phyloP scores from a whole-genome alignment of 352 stramenopile species.

The Phytophthora brassicae region DNA sequence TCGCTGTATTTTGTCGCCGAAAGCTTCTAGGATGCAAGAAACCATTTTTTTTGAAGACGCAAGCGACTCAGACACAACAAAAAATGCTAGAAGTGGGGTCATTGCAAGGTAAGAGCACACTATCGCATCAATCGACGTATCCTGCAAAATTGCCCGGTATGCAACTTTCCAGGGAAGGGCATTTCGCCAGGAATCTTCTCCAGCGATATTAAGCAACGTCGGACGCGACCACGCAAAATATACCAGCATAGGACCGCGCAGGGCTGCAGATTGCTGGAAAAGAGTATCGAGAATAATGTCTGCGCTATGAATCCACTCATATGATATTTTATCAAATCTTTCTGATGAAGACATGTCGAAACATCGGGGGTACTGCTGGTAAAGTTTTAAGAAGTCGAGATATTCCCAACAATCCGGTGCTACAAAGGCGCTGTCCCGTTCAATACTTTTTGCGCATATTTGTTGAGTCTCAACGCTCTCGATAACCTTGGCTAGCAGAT shows the following conservation, averaged over 20 bases:
- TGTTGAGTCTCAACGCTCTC: constrained; percentile 40
- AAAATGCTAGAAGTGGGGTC: constrained; percentile 43
- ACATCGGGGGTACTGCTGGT: constrained; percentile 22
- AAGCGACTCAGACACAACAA: constrained; percentile 37
- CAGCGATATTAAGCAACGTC: constrained; percentile 31
- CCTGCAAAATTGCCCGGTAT: constrained; percentile 38
- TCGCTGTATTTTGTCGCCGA: constrained; percentile 36
- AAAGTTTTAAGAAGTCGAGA: constrained; percentile 35
- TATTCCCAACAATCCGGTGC: constrained; percentile 37
- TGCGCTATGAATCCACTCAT: constrained; percentile 24
- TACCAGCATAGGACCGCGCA: constrained; percentile 41
- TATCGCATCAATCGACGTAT: constrained; percentile 23
- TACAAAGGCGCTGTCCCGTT: constrained; percentile 23
- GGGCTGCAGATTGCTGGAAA: constrained; percentile 22
- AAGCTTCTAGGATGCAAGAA: constrained; percentile 44
- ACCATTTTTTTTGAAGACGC: constrained; percentile 40
- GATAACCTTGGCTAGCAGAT: constrained; percentile 41
- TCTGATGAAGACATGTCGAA: constrained; percentile 28
- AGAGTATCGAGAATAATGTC: constrained; percentile 29
- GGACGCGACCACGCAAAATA: constrained; percentile 53
- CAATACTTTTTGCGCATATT: constrained; percentile 18
- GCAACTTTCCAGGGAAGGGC: constrained; percentile 42
- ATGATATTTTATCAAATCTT: constrained; percentile 19
- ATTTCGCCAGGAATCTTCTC: constrained; percentile 44
- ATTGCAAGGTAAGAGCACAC: constrained; percentile 41